Evolutionary conservation across 2,329 filamentous ascomycete species (phyloP).

Genomic region (Phaeophleospora eucalypticola): DNA sequence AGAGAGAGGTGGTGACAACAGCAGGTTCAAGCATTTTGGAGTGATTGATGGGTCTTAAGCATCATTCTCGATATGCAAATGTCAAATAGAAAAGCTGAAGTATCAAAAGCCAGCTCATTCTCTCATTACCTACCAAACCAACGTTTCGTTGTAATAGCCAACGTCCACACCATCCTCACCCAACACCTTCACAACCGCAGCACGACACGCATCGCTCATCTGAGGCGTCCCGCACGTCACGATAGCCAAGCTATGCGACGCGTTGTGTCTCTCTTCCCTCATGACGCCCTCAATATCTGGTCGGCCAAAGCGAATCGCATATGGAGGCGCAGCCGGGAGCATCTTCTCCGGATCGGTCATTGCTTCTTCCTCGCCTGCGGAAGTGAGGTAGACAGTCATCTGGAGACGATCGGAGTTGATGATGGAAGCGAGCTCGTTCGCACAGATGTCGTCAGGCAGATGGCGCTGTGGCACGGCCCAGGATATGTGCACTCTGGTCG

Average conservation of each 20-base stretch:
- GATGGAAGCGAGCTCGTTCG: constrained; percentile 12
- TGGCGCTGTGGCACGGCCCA: constrained; percentile 16
- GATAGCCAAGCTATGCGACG: constrained; percentile 15
- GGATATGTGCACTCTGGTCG: constrained; percentile 14
- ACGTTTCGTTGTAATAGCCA: constrained; percentile 19
- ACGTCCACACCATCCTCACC: constrained; percentile 18
- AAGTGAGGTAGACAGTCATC: constrained; percentile 20
- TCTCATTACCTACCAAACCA: constrained; percentile 13
- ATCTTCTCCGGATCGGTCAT: constrained; percentile 3
- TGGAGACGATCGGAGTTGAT: constrained; percentile 13
- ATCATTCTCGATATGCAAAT: too few species aligned
- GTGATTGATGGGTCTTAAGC: too few species aligned
- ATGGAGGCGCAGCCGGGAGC: constrained; percentile 5
- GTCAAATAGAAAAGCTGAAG: too few species aligned
- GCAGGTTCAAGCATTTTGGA: too few species aligned
- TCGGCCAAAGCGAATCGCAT: constrained; percentile 14
- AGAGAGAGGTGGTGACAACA: too few species aligned
- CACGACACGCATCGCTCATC: constrained; percentile 19
- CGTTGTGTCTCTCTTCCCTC: constrained; percentile 10
- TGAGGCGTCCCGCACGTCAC: constrained; percentile 19
- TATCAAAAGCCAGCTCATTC: background rate
- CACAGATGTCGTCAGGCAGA: constrained; percentile 19
- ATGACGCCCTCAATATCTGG: constrained; percentile 20
- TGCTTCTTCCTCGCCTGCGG: constrained; percentile 9
- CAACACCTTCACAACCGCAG: constrained; percentile 17